Percentiles rank a stretch among this genome's conserved stretches.
Evolutionary conservation across 2,329 filamentous ascomycete genomes (phyloP).

Genomic region (Ceratocystis cubensis): DNA sequence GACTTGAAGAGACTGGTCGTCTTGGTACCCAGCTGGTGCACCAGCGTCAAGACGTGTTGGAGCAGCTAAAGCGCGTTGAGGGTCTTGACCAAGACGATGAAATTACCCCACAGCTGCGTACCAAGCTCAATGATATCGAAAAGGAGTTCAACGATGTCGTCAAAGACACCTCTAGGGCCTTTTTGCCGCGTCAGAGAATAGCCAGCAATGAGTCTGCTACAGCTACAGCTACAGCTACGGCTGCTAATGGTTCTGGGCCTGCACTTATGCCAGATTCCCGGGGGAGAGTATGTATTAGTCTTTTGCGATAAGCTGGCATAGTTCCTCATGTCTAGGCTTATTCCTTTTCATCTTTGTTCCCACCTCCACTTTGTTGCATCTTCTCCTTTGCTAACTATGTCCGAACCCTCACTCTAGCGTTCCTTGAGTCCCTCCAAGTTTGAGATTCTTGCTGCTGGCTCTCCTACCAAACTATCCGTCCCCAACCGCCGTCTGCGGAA

Average conservation of each 20-base stretch:
- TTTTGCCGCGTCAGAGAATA: constrained; percentile 72
- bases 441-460: constrained; percentile 69
- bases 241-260: constrained; percentile 30
- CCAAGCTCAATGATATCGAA: constrained; percentile 75
- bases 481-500: constrained; percentile 78
- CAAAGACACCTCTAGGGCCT: constrained; percentile 74
- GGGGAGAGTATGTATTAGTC: constrained; percentile 34
- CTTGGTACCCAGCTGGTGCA: constrained; percentile 77
- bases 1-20: constrained; percentile 81
- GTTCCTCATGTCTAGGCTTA: too few species aligned
- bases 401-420: constrained; percentile 34
- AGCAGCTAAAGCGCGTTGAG: constrained; percentile 75
- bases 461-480: constrained; percentile 77
- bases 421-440: constrained; percentile 66
- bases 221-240: background rate
- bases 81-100: constrained; percentile 62
- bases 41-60: constrained; percentile 71
- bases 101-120: constrained; percentile 67
- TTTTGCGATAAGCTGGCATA: too few species aligned
- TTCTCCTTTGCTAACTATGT: background rate
- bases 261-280: constrained; percentile 42
- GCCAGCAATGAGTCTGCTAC: constrained; percentile 50
- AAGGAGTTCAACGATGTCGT: constrained; percentile 92
- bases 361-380: too few species aligned
- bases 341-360: too few species aligned